Evolutionary conservation across 2,329 filamentous ascomycete genomes (phyloP).

Genomic region (Elsinoe batatas): DNA sequence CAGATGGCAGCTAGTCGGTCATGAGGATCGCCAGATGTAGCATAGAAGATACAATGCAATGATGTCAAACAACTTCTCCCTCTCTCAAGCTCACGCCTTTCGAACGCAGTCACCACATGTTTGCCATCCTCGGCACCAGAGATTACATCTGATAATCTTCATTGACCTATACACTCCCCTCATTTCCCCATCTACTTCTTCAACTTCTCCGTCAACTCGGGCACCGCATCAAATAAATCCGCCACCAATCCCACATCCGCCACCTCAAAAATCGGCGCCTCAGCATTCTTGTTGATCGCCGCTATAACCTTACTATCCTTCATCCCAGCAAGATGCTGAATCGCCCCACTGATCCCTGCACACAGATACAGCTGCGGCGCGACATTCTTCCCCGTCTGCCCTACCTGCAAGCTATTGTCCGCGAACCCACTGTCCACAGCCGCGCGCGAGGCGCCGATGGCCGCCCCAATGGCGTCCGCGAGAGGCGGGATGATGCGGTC

Average conservation of each 20-base stretch:
- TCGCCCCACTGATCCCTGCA: conserved; percentile 91
- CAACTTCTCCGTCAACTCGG: conserved; percentile 90
- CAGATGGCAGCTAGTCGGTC: not conserved
- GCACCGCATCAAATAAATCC: conserved; percentile 86
- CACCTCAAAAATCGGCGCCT: conserved; percentile 97
- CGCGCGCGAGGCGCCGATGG: conserved; percentile 86
- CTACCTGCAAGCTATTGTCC: conserved; percentile 96
- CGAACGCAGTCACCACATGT: no score
- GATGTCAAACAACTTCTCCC: not conserved
- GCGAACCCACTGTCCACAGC: conserved; percentile 96
- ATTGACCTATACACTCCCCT: not conserved
- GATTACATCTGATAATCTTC: not conserved
- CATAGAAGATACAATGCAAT: conserved; percentile 2
- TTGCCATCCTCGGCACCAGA: not conserved
- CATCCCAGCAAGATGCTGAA: conserved; percentile 98
- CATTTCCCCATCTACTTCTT: conserved; percentile 37
- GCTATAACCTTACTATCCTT: conserved; percentile 99
- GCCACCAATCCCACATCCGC: conserved; percentile 92
- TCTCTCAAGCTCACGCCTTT: not conserved
- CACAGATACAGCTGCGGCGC: conserved; percentile 92
- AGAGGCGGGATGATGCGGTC: conserved; percentile 85
- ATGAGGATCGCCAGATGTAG: not conserved
- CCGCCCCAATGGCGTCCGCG: conserved; percentile 86
- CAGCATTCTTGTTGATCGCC: conserved; percentile 93
- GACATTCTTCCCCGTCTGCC: conserved; percentile 97